Evolutionary conservation across 768 basidiomycete genomes (phyloP).

Genomic region (Melanogaster broomeanus): DNA sequence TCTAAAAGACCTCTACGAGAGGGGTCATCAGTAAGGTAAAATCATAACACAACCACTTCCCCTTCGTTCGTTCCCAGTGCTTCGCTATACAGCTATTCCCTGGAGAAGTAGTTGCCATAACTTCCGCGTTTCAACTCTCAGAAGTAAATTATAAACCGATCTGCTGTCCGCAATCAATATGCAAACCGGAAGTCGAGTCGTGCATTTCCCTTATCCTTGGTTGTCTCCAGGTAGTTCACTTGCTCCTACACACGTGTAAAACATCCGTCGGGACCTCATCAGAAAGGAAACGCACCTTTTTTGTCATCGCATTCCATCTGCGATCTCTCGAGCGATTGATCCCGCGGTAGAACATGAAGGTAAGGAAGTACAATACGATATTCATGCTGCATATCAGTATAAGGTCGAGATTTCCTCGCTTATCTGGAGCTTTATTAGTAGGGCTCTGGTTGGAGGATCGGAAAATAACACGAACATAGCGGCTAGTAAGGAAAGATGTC

Average conservation of each 20-base stretch:
- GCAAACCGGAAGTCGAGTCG: conserved; percentile 63
- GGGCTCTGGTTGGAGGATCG: too few species aligned
- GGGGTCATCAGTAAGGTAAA: too few species aligned
- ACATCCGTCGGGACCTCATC: neutral
- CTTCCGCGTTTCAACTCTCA: neutral
- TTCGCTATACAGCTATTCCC: too few species aligned
- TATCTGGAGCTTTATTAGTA: conserved; percentile 39
- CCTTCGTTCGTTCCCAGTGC: too few species aligned
- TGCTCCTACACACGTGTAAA: conserved; percentile 41
- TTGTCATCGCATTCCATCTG: conserved; percentile 52
- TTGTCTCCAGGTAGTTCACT: conserved; percentile 56
- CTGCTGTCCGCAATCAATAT: conserved; percentile 39
- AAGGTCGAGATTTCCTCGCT: conserved; percentile 57
- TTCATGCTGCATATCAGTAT: conserved; percentile 58
- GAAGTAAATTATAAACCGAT: too few species aligned
- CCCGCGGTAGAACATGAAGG: conserved; percentile 49
- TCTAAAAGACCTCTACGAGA: too few species aligned
- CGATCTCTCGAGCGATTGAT: conserved; percentile 50
- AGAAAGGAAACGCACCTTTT: conserved; percentile 38
- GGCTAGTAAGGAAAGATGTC: neutral
- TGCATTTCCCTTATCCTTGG: conserved; percentile 59
- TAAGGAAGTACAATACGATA: conserved; percentile 38
- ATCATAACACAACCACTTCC: too few species aligned
- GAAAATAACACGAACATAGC: neutral
- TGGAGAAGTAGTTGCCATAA: too few species aligned